Evolutionary conservation across 176 grass and related monocot species (phyloP), one percentile per base, ranked within the genome.

Genomic region (Carex cristatella): DNA sequence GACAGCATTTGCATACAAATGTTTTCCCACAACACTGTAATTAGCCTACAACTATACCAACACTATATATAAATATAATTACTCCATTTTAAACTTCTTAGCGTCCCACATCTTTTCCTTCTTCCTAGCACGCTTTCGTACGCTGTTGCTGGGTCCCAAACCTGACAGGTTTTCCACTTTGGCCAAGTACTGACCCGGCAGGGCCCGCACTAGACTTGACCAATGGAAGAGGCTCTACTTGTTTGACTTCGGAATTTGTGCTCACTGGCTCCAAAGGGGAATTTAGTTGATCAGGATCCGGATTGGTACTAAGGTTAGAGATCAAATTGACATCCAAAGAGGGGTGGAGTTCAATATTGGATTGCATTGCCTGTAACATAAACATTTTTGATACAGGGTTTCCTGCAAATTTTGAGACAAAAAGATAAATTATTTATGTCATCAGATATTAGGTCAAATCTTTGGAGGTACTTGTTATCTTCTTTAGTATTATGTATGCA

Each of bases 311-410:
- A 63, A 58, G 57, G 15, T 81, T 81, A 27, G 57, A 23, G 31
- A 61, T 81, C 15, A 27, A 63, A 44, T 27, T 81, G 23, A 46
- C 49, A 32, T 23, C 51, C 23, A 23, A 55, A 44, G 57, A 40
- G 38, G 33, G 79, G 16, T 16, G 7, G 16, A 23, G 16, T 27
- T 33, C 23, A 46, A 42, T 62, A 46, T 81, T 64, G 18, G 58
- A 81, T 81, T 64, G 58, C 10, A 81, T 81, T 56, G 49, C 49
- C 49, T 77, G 49, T 77, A 77, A 56, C 73, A 77, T 77, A 8
- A 56, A 33, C 2, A 7, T 56, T 51, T 16, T 77, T 13, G 49
- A 57, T 31, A 31, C 73, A 54, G 73, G 73, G 27, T 56, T 56
- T 54, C 49, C 73, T 77, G 49, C 27, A 31, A 77, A 32, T 30